phyloP scores from a whole-genome alignment of 1,139 yeast species.

The Candida pseudoviswanathii region DNA sequence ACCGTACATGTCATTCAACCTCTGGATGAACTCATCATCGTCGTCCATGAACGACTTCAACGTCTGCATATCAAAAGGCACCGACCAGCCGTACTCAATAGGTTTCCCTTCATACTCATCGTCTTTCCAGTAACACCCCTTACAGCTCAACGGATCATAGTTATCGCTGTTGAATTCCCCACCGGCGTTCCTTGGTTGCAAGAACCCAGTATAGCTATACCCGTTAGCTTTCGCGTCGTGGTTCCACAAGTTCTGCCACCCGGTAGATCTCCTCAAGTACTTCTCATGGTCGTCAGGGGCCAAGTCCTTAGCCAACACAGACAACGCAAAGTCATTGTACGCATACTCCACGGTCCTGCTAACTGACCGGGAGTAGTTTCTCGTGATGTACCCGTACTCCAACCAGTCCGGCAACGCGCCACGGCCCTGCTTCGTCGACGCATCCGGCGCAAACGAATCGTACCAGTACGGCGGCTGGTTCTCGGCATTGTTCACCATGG shows the following conservation, averaged over 20 bases:
- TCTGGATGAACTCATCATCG: conserved; percentile 24
- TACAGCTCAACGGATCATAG: conserved; percentile 32
- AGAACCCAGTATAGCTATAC: conserved; percentile 30
- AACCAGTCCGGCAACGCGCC: conserved; percentile 38
- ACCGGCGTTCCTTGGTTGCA: conserved; percentile 35
- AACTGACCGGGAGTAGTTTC: conserved; percentile 33
- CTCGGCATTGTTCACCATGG: conserved; percentile 42
- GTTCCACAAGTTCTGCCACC: conserved; percentile 45
- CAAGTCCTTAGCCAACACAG: conserved; percentile 36
- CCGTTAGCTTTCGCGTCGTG: conserved; percentile 22
- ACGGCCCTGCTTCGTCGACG: conserved; percentile 31
- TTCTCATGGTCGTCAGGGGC: conserved; percentile 26
- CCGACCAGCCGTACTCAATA: conserved; percentile 56
- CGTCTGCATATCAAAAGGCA: conserved; percentile 35
- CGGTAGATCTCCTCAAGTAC: conserved; percentile 34
- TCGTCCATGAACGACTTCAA: conserved; percentile 19
- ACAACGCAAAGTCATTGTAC: conserved; percentile 38
- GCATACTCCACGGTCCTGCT: conserved; percentile 42
- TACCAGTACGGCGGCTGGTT: conserved; percentile 28
- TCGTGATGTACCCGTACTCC: conserved; percentile 29
- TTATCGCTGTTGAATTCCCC: conserved; percentile 27
- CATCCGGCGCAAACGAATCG: conserved; percentile 30
- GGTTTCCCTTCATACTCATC: conserved; percentile 68
- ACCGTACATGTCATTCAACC: conserved; percentile 40
- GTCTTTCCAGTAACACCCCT: conserved; percentile 41